Percentiles rank a stretch among this genome's conserved stretches.
Conservation (phyloP, 345 rosid species). For the Nasturtium officinale region DNA sequence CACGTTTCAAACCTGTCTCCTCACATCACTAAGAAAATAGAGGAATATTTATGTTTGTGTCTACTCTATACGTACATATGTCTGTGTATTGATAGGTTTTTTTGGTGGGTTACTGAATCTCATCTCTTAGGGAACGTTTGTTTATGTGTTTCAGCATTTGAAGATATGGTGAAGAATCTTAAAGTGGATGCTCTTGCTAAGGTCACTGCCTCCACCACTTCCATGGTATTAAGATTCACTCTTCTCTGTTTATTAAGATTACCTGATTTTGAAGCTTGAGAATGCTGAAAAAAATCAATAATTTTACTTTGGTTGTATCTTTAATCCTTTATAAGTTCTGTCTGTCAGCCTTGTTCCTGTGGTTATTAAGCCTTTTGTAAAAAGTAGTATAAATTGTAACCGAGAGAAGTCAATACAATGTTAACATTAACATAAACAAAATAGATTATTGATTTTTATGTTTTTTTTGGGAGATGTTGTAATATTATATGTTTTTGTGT, state of each 20-base stretch:
- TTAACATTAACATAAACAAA: no score
- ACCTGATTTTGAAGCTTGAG: no score
- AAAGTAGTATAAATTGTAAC: no score
- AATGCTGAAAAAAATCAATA: no score
- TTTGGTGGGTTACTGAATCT: background rate
- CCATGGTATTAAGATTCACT: conserved; percentile 35
- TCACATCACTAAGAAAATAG: background rate
- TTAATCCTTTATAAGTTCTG: no score
- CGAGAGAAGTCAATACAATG: no score
- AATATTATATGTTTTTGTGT: background rate
- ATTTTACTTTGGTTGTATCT: no score
- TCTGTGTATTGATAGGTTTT: conserved; percentile 21
- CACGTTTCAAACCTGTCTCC: conserved; percentile 41
- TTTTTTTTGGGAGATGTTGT: background rate
- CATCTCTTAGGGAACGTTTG: background rate
- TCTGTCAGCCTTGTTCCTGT: no score
- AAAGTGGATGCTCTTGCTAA: conserved; percentile 44
- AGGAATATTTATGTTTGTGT: conserved; percentile 4
- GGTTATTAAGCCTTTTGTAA: no score
- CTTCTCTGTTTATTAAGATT: conserved; percentile 7
- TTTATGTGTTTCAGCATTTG: conserved; percentile 35
- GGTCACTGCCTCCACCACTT: conserved; percentile 39
- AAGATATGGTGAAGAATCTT: conserved; percentile 47
- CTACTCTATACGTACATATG: background rate
- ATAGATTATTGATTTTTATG: background rate